These are phyloP conservation scores for Nissolia schottii DNA, from an alignment of 306 rosid genomes.

Conservation along the genomic window DNA sequence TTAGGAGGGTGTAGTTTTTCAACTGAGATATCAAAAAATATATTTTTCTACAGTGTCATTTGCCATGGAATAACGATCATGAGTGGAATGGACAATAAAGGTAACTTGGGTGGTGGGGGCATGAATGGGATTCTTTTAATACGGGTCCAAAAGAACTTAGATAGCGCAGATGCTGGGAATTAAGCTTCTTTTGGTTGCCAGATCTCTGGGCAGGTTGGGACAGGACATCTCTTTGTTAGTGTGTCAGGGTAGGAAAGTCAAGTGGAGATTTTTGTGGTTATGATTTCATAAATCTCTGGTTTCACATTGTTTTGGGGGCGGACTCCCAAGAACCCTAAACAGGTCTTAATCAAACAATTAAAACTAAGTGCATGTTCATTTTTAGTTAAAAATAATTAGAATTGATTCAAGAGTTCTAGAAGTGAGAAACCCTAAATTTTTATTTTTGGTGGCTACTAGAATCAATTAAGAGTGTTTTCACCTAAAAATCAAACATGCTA, in stretches of 20 bases:
- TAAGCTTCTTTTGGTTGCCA: neutral
- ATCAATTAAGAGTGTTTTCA: no score
- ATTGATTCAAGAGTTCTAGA: no score
- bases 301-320: no score
- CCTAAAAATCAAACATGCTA: no score
- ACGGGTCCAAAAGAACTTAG: neutral
- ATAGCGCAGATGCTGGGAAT: neutral
- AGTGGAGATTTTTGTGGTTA: neutral
- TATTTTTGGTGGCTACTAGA: no score
- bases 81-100: neutral
- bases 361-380: neutral
- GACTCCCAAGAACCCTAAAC: no score
- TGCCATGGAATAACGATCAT: neutral
- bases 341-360: no score
- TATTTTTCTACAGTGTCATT: neutral
- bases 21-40: no score
- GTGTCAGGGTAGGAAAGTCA: neutral
- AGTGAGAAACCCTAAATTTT: no score
- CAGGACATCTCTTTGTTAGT: neutral
- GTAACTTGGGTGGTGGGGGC: neutral
- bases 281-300: neutral
- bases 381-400: no score
- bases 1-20: neutral
- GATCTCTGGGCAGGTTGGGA: neutral
- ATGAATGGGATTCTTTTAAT: neutral